These are phyloP conservation scores for Reticulascus tulasneorum DNA, from an alignment of 2,329 filamentous ascomycete species.

Conservation along the genomic window DNA sequence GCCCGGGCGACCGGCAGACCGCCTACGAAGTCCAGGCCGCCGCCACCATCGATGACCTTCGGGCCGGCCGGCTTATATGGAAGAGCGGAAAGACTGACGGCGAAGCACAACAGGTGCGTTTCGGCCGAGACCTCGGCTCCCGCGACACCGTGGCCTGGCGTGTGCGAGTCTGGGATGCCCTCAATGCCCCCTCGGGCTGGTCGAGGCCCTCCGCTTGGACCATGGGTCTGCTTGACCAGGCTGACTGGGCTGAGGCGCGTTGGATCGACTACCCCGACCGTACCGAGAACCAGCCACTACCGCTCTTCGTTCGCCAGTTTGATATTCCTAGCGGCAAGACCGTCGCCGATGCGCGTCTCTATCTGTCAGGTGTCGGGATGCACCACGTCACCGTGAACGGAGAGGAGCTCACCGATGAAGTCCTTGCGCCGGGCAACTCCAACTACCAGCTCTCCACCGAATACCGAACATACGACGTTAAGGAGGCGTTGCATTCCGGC, in stretches of 20 bases:
- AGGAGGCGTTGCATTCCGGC: not conserved
- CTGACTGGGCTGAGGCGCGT: constrained; percentile 4
- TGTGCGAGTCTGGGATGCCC: constrained; percentile 5
- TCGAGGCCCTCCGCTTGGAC: constrained; percentile 6
- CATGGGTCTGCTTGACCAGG: constrained; percentile 4
- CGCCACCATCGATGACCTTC: constrained; percentile 2
- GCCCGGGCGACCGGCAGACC: constrained; percentile 7
- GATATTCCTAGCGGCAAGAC: constrained; percentile 1
- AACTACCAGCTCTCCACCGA: constrained; percentile 10
- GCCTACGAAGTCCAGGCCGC: constrained; percentile 7
- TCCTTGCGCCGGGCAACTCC: constrained; percentile 8
- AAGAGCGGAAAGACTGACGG: constrained; percentile 1
- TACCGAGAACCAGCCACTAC: constrained; percentile 3
- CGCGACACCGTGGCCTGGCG: constrained; percentile 5
- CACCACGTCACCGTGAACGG: constrained; percentile 8
- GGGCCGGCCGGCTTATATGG: constrained; percentile 6
- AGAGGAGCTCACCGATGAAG: constrained; percentile 8
- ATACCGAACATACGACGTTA: constrained; percentile 8
- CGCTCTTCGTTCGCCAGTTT: constrained; percentile 1
- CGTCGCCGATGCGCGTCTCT: constrained; percentile 2
- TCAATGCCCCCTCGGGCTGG: constrained; percentile 3
- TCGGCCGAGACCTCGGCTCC: not conserved
- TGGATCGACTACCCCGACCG: constrained; percentile 6
- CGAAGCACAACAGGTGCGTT: not conserved
- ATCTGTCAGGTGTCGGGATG: constrained; percentile 4